Base-by-base conservation (phyloP, 1,139 yeast species). In the Magnusiomyces sp. region DNA sequence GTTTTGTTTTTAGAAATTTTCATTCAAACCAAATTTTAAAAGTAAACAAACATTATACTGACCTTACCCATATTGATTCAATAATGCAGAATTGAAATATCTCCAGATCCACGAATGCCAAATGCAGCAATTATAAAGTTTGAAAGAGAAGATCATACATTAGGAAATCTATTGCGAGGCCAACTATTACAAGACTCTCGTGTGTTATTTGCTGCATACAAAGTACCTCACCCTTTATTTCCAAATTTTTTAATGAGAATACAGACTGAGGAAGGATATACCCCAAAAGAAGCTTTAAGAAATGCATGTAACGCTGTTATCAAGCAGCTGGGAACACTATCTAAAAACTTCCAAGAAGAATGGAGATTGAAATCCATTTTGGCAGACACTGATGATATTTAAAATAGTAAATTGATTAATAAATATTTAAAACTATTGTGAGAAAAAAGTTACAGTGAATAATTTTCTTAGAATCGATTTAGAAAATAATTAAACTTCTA, bases 131-230 rank as follows among this genome's bases (percentile, higher is more conserved):
- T 90, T 55, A 77, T 92, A 59, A 88, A 86, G 58, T 88, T 92
- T 58, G 97, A 92, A 68, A 83, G 96, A 65, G 99, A 92, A 67
- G 99, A 92, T 68, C 99, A 92, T 65, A 94, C 99, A 1, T 75
- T 92, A 53, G 98, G 95, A 27, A 92, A 92, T 66, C 69, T 92
- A 62, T 75, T 92, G 53, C 78, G 96, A 64, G 81, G 92, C 36
- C 96, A 90, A 65, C 77, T 92, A 48, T 75, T 88, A 56, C 82
- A 83, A 63, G 97, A 92, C 66, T 81, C 83, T 46, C 79, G 84
- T 57, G 99, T 92, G 17, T 67, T 92, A 44, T 92, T 90, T 67
- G 97, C 96, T 41, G 98, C 97, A 43, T 92, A 92, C 74, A 92
- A 92, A 68, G 90, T 92, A 40, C 97, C 90, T 67, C 99, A 92